Evolutionary conservation across 768 basidiomycete species (phyloP), one percentile per base, ranked within the genome.

Genomic region (Neoboletus subvelutipes): DNA sequence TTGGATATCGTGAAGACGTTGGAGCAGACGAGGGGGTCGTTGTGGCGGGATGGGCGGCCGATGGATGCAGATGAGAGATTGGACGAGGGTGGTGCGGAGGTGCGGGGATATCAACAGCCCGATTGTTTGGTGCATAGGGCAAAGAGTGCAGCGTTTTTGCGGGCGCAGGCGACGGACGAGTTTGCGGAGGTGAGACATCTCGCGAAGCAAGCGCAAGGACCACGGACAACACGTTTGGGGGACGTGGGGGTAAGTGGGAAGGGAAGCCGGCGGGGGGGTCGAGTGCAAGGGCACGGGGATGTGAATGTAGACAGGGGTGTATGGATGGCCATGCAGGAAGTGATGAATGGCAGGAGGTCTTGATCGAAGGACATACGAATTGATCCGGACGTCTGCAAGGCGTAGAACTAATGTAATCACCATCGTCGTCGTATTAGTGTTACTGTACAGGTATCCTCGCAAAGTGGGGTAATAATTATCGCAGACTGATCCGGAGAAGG

Each of bases 141-240:
- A 13, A 70, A 71, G 31, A 80, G 78, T 46, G 82, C 85, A 3
- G 80, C 80, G 3, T 94, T 87, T 75, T 75, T 94, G 43, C 79
- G 83, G 36, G 92, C 92, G 3, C 92, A 94, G 71, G 86, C 89
- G 3, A 87, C 86, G 10, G 73, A 76, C 12, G 86, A 90, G 66
- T 81, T 88, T 52, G 80, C 78, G 9, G 87, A 93, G 70, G 80
- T 94, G 56, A 85, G 82, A 68, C 77, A 81, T 39, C 78, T 92
- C 15, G 84, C 87, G 11, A 81, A 83, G 71, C 77, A 76, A 52
- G 78, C 64, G 9, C 52, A 22, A 12, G 43, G 51, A 17, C 13
- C 37, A 15, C 57, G 54, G 20, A 28, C 51, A 28, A 20, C 31
- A 17, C 48, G 49, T 20, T 40, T 46, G 7, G 46, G 11, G 24